Base-by-base conservation (phyloP, 495 filamentous ascomycete genomes). In the Penicillium paxilli region DNA sequence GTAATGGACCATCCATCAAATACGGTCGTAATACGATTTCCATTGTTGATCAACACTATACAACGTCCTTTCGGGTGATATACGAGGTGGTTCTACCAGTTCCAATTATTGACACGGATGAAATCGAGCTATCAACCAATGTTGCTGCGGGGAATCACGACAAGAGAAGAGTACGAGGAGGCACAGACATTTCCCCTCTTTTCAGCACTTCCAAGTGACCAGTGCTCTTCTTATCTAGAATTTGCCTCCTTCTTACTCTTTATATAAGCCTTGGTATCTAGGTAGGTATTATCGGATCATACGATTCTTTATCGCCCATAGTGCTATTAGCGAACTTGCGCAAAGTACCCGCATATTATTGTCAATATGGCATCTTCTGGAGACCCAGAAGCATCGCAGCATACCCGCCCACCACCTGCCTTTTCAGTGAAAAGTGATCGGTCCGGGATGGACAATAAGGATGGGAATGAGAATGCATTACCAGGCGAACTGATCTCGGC, bases 401-500 rank as follows among this genome's bases (percentile, higher is more conserved):
- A 16, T 40, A 12, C 19, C 37, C 37, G 8, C 37, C 19, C 37
- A 40, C 44, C 5, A 40, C 44, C 5, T 47, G 6, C 11, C 30
- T 23, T 7, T 16, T 17, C 44, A 28, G 44, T 28, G 1, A 40
- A 30, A 30, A 12, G 12, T 30, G 26, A 12, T 9, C 9, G 26
- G 9, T 30, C 37, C 12, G n/a, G 37, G 1, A 40, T 24, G 6
- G 40, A 44, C 10, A n/a, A 47, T 47, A 30, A 40, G 21, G 16
- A 37, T 30, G 57, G 55, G 30, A 55, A 45, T 23, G 57, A 59
- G 33, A 32, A 55, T 20, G 57, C 33, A 5, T 35, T 59, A 42
- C 33, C 52, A 12, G 44, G 32, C 28, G 54, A 56, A 23, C 54
- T 56, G 16, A 62, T 66, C 40, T 63, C 60, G 1, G 62, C 67